Evolutionary conservation across 305 asterid species (phyloP).

Genomic region (Caryopteris hybrid): DNA sequence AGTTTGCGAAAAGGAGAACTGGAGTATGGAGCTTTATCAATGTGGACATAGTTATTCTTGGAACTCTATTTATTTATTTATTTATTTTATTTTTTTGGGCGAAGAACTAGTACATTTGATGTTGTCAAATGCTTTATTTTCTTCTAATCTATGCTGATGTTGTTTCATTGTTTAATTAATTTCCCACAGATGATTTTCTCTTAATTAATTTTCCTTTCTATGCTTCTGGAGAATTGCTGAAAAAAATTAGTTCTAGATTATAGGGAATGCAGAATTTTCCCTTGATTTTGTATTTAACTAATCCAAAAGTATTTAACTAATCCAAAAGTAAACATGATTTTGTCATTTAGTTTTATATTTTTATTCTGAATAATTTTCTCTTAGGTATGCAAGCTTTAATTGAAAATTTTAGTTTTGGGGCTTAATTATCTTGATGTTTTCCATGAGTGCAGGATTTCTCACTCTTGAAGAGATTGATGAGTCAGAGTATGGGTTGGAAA

Average conservation of each 20-base stretch:
- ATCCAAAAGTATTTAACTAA: background rate
- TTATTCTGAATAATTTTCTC: background rate
- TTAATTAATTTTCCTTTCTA: background rate
- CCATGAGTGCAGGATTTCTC: slow-evolving; percentile 60
- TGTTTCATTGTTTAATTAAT: background rate
- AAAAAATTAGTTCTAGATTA: background rate
- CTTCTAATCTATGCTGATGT: slow-evolving; percentile 1
- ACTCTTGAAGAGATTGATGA: slow-evolving; percentile 93
- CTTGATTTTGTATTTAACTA: background rate
- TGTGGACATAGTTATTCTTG: background rate
- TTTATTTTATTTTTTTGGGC: background rate
- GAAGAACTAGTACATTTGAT: background rate
- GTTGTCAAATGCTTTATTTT: background rate
- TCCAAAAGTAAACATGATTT: background rate
- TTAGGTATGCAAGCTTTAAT: background rate
- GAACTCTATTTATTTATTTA: background rate
- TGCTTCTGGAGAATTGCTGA: background rate
- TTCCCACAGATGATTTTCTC: background rate
- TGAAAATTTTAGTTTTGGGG: background rate
- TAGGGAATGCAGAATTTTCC: background rate
- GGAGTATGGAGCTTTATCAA: background rate
- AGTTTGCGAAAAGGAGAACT: background rate
- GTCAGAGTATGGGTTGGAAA: slow-evolving; percentile 56
- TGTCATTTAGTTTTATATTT: background rate
- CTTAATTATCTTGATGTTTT: slow-evolving; percentile 7